Evolutionary conservation across 1,139 yeast species (phyloP).

Genomic region (Yamadazyma diddensiae): DNA sequence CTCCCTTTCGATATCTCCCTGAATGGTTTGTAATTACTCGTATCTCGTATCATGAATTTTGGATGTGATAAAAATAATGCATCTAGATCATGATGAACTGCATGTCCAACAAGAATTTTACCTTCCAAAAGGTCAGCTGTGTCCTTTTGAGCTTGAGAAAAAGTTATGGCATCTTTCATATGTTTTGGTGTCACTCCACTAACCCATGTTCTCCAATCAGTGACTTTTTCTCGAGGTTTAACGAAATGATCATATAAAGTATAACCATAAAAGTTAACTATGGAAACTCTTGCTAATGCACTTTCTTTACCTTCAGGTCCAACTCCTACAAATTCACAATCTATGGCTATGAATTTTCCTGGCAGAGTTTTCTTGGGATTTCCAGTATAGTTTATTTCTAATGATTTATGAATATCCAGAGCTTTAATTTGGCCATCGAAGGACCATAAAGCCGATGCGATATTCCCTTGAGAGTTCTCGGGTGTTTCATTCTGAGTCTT

Average conservation of each 20-base stretch:
- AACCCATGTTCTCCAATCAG: constrained; percentile 95
- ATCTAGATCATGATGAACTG: constrained; percentile 73
- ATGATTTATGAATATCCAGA: constrained; percentile 11
- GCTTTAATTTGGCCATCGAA: constrained; percentile 23
- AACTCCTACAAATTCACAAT: constrained; percentile 93
- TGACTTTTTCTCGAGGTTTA: constrained; percentile 68
- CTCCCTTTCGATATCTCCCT: constrained; percentile 59
- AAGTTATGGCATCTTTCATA: constrained; percentile 64
- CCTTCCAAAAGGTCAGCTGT: constrained; percentile 50
- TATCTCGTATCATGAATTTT: constrained; percentile 62
- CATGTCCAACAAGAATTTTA: constrained; percentile 77
- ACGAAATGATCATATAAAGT: constrained; percentile 72
- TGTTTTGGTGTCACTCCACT: constrained; percentile 76
- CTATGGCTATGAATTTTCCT: constrained; percentile 79
- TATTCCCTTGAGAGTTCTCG: constrained; percentile 7
- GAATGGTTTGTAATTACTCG: constrained; percentile 62
- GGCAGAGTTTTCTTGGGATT: constrained; percentile 32
- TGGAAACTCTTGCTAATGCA: constrained; percentile 80
- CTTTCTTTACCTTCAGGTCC: constrained; percentile 70
- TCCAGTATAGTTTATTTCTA: constrained; percentile 14
- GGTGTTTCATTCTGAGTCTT: no score
- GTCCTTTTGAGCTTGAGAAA: constrained; percentile 61
- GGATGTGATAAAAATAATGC: constrained; percentile 71
- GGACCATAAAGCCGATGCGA: constrained; percentile 30
- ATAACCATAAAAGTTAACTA: constrained; percentile 80